Evolutionary conservation across 441 rosid genomes (phyloP).

Genomic region (Pelargonium fulgidum): DNA sequence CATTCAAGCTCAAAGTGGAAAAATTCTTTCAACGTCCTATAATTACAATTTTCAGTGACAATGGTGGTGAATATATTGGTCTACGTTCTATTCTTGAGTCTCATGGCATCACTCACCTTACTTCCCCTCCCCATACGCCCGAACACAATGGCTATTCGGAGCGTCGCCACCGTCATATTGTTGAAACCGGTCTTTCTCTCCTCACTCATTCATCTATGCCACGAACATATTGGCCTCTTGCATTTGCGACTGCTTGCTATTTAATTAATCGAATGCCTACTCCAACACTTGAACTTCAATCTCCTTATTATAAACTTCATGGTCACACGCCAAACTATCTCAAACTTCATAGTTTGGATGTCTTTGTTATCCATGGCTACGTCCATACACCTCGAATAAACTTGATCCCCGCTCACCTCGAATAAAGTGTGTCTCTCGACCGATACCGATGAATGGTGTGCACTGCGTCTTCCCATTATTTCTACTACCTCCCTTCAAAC

Average conservation of each 20-base stretch:
- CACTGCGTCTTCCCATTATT: background rate
- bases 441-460: background rate
- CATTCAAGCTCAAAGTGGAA: background rate
- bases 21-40: background rate
- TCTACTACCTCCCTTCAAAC: background rate
- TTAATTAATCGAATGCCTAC: background rate
- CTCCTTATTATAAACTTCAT: background rate
- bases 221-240: background rate
- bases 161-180: slow-evolving; percentile 2
- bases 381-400: background rate
- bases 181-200: background rate
- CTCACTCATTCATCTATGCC: background rate
- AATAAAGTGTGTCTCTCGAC: no score
- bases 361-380: slow-evolving; percentile 8
- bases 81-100: background rate
- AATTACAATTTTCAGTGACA: background rate
- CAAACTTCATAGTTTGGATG: slow-evolving; percentile 3
- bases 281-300: background rate
- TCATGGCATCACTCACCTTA: background rate
- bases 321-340: background rate
- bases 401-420: background rate
- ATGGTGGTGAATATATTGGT: background rate
- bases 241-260: background rate
- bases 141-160: background rate
- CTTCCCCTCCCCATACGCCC: background rate